Percentiles rank a stretch among this genome's conserved stretches.
Evolutionary conservation across 352 stramenopile genomes (phyloP).

Genomic region (Globisporangium sylvaticum): DNA sequence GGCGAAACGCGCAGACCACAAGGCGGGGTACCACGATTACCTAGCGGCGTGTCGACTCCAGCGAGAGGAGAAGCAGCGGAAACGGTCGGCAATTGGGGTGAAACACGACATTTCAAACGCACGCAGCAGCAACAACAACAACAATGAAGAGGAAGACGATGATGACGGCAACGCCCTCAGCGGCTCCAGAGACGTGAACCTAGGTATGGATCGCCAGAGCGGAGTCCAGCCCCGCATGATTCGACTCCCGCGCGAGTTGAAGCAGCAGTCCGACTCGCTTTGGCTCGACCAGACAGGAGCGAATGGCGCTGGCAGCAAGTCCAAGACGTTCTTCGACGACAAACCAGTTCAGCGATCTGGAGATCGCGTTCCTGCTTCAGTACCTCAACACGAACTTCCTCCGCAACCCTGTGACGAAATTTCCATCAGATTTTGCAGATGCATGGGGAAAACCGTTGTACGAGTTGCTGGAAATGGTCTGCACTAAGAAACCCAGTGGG

Average conservation of each 20-base stretch:
- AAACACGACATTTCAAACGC: constrained; percentile 49
- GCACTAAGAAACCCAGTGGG: constrained; percentile 76
- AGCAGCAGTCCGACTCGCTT: constrained; percentile 45
- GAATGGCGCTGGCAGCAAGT: constrained; percentile 22
- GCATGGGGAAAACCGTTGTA: constrained; percentile 72
- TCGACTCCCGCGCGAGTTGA: constrained; percentile 35
- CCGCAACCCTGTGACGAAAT: constrained; percentile 48
- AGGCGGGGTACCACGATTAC: constrained; percentile 67
- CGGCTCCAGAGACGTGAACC: constrained; percentile 28
- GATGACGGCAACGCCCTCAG: constrained; percentile 30
- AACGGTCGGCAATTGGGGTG: constrained; percentile 22
- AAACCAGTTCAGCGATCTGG: constrained; percentile 42
- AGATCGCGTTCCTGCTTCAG: constrained; percentile 70
- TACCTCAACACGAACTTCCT: constrained; percentile 88
- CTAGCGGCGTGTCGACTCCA: constrained; percentile 38
- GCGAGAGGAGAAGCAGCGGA: constrained; percentile 34
- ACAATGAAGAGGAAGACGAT: constrained; percentile 22
- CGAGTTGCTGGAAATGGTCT: constrained; percentile 90
- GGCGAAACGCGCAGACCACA: constrained; percentile 57
- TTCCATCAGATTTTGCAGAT: constrained; percentile 81
- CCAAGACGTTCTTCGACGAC: constrained; percentile 70
- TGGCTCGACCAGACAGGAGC: constrained; percentile 43
- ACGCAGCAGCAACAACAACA: constrained; percentile 28
- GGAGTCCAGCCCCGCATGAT: constrained; percentile 45
- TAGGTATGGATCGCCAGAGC: constrained; percentile 55